Conservation (phyloP, 768 basidiomycete genomes). For the Phanerodontia chrysosporium region DNA sequence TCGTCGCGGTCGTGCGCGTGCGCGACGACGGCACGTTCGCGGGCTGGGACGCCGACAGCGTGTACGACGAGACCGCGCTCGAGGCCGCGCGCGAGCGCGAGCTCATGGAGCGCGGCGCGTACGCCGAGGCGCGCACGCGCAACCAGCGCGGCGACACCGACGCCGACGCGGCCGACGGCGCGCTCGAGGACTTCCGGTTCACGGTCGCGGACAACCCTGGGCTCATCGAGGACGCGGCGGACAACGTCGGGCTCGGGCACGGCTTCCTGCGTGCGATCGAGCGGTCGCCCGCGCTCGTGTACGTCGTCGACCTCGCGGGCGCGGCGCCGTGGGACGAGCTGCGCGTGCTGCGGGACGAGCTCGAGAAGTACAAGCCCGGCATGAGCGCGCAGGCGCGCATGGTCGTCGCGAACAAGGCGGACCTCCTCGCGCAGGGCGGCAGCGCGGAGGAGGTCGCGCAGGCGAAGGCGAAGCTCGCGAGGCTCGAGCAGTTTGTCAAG, state of each 20-base stretch:
- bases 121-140: conserved; percentile 45
- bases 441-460: conserved; percentile 44
- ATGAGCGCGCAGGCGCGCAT: conserved; percentile 74
- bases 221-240: conserved; percentile 76
- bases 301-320: conserved; percentile 84
- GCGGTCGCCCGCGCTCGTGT: conserved; percentile 83
- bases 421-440: conserved; percentile 57
- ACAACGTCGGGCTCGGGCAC: conserved; percentile 91
- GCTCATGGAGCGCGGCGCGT: conserved; percentile 48
- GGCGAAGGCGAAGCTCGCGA: conserved; percentile 53
- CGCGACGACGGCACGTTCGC: conserved; percentile 75
- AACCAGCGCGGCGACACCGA: conserved; percentile 27
- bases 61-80: conserved; percentile 64
- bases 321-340: conserved; percentile 79
- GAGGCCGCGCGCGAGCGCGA: conserved; percentile 45
- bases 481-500: conserved; percentile 54
- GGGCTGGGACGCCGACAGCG: conserved; percentile 41
- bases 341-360: conserved; percentile 66
- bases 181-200: conserved; percentile 75
- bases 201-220: conserved; percentile 98
- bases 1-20: conserved; percentile 86
- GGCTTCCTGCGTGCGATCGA: conserved; percentile 92
- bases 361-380: conserved; percentile 77
- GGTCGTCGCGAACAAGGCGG: conserved; percentile 95
- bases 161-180: conserved; percentile 1